Base-by-base conservation (phyloP, 352 stramenopile species). In the Globisporangium recalcitrans region DNA sequence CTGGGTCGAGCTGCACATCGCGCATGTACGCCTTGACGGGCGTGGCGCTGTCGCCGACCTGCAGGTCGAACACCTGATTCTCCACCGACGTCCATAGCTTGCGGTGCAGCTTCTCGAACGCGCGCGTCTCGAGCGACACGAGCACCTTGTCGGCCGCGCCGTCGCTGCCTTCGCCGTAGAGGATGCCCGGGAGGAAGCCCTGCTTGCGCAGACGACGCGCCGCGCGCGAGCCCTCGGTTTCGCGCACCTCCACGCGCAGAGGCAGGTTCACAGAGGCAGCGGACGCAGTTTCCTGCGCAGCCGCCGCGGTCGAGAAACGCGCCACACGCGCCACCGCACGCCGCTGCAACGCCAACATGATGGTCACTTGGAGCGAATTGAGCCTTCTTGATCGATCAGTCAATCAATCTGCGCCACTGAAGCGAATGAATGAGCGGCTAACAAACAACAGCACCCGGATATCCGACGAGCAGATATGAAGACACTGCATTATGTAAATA, bases 51-150 rank as follows among this genome's bases (percentile, higher is more conserved):
- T 88, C 78, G 44, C 70, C 77, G 42, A 94, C 73, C 62, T 91
- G 74, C 55, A 96, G 73, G 14, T 91, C 74, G 64, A 93, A 96
- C 13, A 96, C 87, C 73, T 92, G 83, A 73, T 94, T 96, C 62
- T 91, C 83, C 22, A 96, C 78, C 13, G 85, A 93, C 19, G 77
- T 88, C 82, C 87, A 93, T 3, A 94, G 72, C 61, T 96, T 92
- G 63, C 85, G 82, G 75, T 96, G 85, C 60, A 93, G 52, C 49
- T 82, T 72, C 72, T 96, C 83, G 62, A 96, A 96, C 24, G 71
- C 57, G 60, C 80, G 80, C 56, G 85, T 90, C 48, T 80, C 67
- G 40, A 94, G 73, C 26, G 83, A 71, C 48, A 96, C 83, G 27
- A 94, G 76, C 60, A 93, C 75, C 65, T 88, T 87, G 63, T 89